Base-by-base conservation (phyloP, 2,329 filamentous ascomycete genomes). In the Trichothecium sympodiale region DNA sequence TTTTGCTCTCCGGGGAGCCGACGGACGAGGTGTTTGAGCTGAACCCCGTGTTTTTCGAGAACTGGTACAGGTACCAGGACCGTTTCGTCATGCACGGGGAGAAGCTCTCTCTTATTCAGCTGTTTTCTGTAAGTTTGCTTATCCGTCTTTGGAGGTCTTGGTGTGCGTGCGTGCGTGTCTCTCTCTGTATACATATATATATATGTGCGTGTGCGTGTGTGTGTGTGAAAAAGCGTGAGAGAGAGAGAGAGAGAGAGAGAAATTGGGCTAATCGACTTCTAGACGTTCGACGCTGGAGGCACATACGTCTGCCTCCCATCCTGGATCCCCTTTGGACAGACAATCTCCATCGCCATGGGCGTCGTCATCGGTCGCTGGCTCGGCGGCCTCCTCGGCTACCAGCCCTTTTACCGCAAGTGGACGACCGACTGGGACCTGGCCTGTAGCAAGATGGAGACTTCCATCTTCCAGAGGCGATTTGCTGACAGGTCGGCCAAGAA, bases 31-130 rank as follows among this genome's bases (percentile, higher is more conserved):
- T 13, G 8, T 31, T 31, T 15, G 10, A 31, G 15, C 9, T 31
- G 8, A 15, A 31, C 15, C 8, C 16, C 10, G 10, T 31, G 8
- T 31, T 31, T 15, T 31, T 31, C 15, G 29, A 31, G 29, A 31
- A 31, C 29, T 31, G 29, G 29, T 31, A 31, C 29, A 15, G 10
- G 15, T 31, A 31, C 15, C 29, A 31, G 15, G 29, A 31, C 14
- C 10, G 8, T 8, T 8, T 31, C 29, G 15, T 31, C 10, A 10
- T 10, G 10, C 12, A 31, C 10, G 29, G 29, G 12, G 29, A 8
- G 15, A 10, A 31, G 15, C 29, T 15, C 9, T 8, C 12, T 31
- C 9, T 31, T 15, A 10, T 31, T 15, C 29, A 31, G 15, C 12
- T 31, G 8, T 8, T 31, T 8, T 12, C 10, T 31, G 29, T 31